Evolutionary conservation across 2,329 filamentous ascomycete genomes (phyloP).

Genomic region (Neurospora sp.): DNA sequence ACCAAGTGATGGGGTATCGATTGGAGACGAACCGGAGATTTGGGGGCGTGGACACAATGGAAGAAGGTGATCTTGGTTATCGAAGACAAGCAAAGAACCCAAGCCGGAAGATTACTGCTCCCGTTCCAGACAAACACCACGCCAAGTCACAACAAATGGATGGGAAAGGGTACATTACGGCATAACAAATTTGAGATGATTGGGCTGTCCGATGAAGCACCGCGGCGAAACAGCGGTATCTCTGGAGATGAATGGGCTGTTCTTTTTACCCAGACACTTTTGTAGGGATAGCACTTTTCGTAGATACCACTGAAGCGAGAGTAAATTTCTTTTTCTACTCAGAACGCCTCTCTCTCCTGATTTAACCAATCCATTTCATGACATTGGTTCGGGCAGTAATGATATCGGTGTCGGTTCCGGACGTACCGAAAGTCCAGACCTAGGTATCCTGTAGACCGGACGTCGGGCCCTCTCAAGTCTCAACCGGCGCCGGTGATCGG

Average conservation of each 20-base stretch:
- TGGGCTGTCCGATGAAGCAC: not conserved
- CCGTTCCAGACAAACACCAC: not conserved
- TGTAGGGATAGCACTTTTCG: not conserved
- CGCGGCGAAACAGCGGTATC: not conserved
- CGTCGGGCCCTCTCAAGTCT: not conserved
- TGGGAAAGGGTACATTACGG: not conserved
- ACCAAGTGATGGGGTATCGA: not conserved
- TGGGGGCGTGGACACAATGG: not conserved
- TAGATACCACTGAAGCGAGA: not conserved
- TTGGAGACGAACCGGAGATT: not conserved
- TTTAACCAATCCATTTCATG: not conserved
- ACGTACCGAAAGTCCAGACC: not conserved
- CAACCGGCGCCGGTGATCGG: not conserved
- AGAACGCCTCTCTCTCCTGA: not conserved
- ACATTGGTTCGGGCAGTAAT: not conserved
- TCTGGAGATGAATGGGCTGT: not conserved
- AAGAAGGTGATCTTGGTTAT: not conserved
- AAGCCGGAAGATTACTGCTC: not conserved
- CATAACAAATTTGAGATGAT: not conserved
- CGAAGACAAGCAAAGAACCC: not conserved
- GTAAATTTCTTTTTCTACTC: not conserved
- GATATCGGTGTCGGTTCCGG: not conserved
- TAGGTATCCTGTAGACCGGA: not conserved
- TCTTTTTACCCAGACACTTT: not conserved
- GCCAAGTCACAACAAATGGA: not conserved